A percentile compares a stretch with the other conserved stretches of the same genome.
phyloP scores from a whole-genome alignment of 148 eudicot genomes.

The Amaranthus cruentus region DNA sequence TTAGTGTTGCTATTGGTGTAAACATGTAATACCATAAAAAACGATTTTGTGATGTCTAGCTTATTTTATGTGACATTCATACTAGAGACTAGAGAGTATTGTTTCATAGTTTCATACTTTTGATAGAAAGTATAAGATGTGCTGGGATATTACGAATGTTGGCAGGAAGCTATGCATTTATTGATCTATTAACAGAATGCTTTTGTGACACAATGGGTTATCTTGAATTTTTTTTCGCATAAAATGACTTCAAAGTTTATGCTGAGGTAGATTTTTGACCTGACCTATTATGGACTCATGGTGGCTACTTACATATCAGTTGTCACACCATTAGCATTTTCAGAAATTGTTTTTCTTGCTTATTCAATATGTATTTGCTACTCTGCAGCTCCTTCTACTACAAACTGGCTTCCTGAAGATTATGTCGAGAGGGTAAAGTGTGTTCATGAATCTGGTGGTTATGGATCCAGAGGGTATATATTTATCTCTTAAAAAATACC shows the following conservation, averaged over 20 bases:
- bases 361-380: constrained; percentile 7
- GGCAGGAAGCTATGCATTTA: not conserved
- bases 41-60: not conserved
- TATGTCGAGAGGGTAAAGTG: constrained; percentile 80
- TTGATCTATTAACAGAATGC: not conserved
- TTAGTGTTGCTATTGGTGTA: not conserved
- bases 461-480: constrained; percentile 89
- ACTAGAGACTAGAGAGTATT: not conserved
- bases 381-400: constrained; percentile 69
- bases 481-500: not conserved
- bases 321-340: not conserved
- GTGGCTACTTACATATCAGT: not conserved
- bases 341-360: not conserved
- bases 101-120: not conserved
- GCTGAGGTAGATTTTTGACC: not conserved
- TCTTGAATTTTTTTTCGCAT: not conserved
- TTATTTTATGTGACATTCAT: not conserved
- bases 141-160: not conserved
- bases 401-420: constrained; percentile 77
- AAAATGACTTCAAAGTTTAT: not conserved
- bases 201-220: not conserved
- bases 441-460: constrained; percentile 88
- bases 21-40: not conserved
- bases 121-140: not conserved
- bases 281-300: constrained; percentile 1